Conservation (phyloP, 140 eudicot species). For the Oenanthe javanica region DNA sequence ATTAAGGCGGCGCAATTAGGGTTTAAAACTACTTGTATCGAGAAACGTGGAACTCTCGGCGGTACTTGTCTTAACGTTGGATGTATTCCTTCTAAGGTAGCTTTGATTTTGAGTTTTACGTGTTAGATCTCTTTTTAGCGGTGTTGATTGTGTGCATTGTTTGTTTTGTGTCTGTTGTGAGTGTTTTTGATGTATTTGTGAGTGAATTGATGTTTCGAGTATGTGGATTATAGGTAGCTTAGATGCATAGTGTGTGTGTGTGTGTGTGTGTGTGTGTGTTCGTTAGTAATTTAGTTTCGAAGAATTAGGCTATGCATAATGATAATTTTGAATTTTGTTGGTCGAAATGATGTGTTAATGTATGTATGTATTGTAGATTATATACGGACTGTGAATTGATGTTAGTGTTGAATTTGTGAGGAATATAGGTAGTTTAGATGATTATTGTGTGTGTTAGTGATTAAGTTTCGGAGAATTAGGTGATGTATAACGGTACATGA, state of each 20-base stretch:
- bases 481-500: background rate
- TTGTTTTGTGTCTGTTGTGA: background rate
- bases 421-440: too few relatives aligned
- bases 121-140: background rate
- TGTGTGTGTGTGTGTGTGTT: too few relatives aligned
- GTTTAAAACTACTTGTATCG: slow-evolving; percentile 74
- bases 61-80: slow-evolving; percentile 91
- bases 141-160: background rate
- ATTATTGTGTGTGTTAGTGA: background rate
- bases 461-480: background rate
- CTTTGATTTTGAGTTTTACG: background rate
- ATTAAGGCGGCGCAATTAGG: slow-evolving; percentile 94
- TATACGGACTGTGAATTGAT: too few relatives aligned
- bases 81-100: slow-evolving; percentile 69
- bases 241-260: background rate
- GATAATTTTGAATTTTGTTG: background rate
- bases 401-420: too few relatives aligned
- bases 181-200: background rate
- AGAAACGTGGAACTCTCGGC: slow-evolving; percentile 83
- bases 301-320: too few relatives aligned
- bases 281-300: background rate
- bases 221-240: background rate
- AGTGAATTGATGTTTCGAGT: background rate
- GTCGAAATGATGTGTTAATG: background rate
- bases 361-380: background rate